Percentiles rank a stretch among this genome's conserved stretches.
These are phyloP conservation scores for Blumeriella jaapii DNA, from an alignment of 2,329 filamentous ascomycete genomes.

Conservation along the genomic window DNA sequence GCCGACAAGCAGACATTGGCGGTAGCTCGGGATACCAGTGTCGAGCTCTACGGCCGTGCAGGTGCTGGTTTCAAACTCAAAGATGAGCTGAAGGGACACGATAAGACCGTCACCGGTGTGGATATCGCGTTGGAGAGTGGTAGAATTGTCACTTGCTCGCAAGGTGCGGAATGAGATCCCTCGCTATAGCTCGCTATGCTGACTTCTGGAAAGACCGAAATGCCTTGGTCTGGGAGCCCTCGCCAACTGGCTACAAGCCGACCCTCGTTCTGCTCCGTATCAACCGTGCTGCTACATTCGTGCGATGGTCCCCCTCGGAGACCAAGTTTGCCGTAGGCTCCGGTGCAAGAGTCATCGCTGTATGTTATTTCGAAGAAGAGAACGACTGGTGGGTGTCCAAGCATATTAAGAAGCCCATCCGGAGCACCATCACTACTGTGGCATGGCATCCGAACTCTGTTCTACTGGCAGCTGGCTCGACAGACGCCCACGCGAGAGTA, in stretches of 20 bases:
- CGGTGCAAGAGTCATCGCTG: constrained; percentile 85
- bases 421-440: constrained; percentile 89
- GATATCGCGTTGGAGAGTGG: constrained; percentile 87
- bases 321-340: constrained; percentile 96
- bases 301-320: constrained; percentile 94
- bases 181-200: too few relatives aligned
- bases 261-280: constrained; percentile 94
- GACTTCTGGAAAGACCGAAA: constrained; percentile 61
- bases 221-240: constrained; percentile 94
- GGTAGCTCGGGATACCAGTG: constrained; percentile 77
- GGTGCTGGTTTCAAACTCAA: constrained; percentile 71
- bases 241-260: constrained; percentile 87
- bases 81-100: constrained; percentile 90
- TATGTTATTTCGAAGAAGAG: constrained; percentile 98
- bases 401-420: constrained; percentile 97
- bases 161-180: constrained; percentile 57
- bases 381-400: constrained; percentile 99
- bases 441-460: constrained; percentile 98
- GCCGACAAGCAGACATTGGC: constrained; percentile 80
- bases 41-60: constrained; percentile 73
- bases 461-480: constrained; percentile 87
- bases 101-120: constrained; percentile 92
- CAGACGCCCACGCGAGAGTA: constrained; percentile 89
- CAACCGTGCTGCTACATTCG: constrained; percentile 91
- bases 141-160: constrained; percentile 93